Conservation (phyloP, 2,329 filamentous ascomycete species). For the Aureobasidium sp. region DNA sequence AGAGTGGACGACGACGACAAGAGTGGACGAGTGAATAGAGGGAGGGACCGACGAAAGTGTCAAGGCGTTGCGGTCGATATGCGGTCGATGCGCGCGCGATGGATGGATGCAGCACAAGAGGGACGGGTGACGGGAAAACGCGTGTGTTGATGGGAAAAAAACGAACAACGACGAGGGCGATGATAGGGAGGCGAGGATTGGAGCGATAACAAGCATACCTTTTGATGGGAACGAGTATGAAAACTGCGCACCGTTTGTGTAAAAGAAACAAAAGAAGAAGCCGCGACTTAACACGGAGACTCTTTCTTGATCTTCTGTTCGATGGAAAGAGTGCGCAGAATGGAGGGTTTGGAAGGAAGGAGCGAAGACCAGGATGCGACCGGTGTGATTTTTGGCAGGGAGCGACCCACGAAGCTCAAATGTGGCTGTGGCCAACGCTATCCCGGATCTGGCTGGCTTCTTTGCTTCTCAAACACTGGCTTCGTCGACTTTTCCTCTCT, state of each 20-base stretch:
- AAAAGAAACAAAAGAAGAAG: constrained; percentile 8
- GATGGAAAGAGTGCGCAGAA: not conserved
- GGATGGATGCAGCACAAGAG: not conserved
- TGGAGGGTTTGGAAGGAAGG: constrained; percentile 6
- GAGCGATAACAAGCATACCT: constrained; percentile 2
- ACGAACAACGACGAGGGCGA: not conserved
- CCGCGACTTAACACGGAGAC: not conserved
- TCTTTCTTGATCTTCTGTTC: constrained; percentile 5
- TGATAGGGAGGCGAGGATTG: not conserved
- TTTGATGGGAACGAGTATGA: not conserved
- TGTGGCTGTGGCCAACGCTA: constrained; percentile 6
- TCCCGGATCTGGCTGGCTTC: not conserved
- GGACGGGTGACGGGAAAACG: constrained; percentile 1
- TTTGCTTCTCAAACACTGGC: not conserved
- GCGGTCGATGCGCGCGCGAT: constrained; percentile 10
- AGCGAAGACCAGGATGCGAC: not conserved
- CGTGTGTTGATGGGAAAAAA: constrained; percentile 11
- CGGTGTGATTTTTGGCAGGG: not conserved
- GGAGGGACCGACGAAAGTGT: not conserved
- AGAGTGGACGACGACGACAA: not conserved
- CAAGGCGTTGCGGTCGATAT: not conserved
- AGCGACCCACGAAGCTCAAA: not conserved
- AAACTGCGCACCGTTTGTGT: not conserved
- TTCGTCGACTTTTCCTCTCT: constrained; percentile 1
- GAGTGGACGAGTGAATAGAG: not conserved